A percentile compares a stretch with the other conserved stretches of the same genome.
These are phyloP conservation scores for Ephemerocybe angulata DNA, from an alignment of 768 basidiomycete species.

Conservation along the genomic window DNA sequence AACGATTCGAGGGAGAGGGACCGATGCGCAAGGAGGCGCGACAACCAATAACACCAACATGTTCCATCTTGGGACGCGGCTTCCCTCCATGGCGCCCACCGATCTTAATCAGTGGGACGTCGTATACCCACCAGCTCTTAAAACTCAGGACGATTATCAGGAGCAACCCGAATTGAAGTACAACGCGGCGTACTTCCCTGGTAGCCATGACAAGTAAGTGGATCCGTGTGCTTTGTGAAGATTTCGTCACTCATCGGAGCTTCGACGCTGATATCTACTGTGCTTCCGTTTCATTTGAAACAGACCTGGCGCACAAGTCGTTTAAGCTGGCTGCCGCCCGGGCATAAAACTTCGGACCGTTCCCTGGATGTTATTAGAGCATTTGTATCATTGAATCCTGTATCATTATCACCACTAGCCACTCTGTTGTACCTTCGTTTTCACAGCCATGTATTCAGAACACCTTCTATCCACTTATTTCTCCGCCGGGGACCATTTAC, in stretches of 20 bases:
- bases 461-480: too few species aligned
- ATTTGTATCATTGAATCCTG: not conserved
- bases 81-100: slow-evolving; percentile 36
- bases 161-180: not conserved
- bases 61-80: slow-evolving; percentile 46
- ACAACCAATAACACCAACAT: slow-evolving; percentile 45
- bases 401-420: too few species aligned
- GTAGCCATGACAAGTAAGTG: slow-evolving; percentile 4
- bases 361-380: not conserved
- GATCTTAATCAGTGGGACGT: slow-evolving; percentile 35
- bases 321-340: too few species aligned
- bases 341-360: too few species aligned
- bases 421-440: not conserved
- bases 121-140: slow-evolving; percentile 14
- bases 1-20: slow-evolving; percentile 49
- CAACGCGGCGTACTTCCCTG: slow-evolving; percentile 1
- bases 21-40: slow-evolving; percentile 40
- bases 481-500: too few species aligned
- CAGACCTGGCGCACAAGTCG: too few species aligned
- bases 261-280: not conserved
- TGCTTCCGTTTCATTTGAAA: not conserved
- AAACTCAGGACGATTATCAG: not conserved
- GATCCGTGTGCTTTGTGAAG: not conserved
- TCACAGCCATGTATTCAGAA: too few species aligned
- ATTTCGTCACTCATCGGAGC: not conserved